These are phyloP conservation scores for Sclerospora graminicola DNA, from an alignment of 352 stramenopile genomes.

Conservation along the genomic window DNA sequence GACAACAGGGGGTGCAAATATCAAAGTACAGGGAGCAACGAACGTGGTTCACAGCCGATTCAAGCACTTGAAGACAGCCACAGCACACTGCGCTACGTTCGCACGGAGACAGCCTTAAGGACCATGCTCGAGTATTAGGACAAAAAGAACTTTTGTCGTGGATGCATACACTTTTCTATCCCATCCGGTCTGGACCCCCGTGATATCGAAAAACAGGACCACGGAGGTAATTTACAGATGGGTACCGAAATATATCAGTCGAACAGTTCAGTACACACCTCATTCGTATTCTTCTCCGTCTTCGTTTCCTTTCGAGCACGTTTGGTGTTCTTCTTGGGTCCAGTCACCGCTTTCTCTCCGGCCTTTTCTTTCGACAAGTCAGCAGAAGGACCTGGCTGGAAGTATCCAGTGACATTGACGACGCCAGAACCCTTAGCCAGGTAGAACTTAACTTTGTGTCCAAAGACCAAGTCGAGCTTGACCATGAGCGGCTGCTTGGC, in stretches of 20 bases:
- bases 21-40: conserved; percentile 6
- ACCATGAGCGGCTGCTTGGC: conserved; percentile 39
- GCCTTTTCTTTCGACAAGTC: conserved; percentile 26
- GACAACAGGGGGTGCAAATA: conserved; percentile 19
- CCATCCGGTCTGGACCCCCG: conserved; percentile 78
- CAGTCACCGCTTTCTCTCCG: conserved; percentile 1
- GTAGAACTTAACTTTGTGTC: conserved; percentile 69
- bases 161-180: conserved; percentile 70
- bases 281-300: conserved; percentile 11
- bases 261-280: conserved; percentile 55
- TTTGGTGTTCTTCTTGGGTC: conserved; percentile 55
- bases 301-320: conserved; percentile 36
- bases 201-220: conserved; percentile 34
- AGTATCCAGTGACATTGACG: conserved; percentile 76
- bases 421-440: conserved; percentile 42
- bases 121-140: conserved; percentile 70
- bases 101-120: conserved; percentile 88
- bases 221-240: conserved; percentile 64
- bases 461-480: conserved; percentile 79
- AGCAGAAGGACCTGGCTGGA: conserved; percentile 47
- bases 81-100: conserved; percentile 32
- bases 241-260: conserved; percentile 11
- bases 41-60: conserved; percentile 19
- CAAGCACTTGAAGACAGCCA: conserved; percentile 19
- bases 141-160: conserved; percentile 73